These are phyloP conservation scores for Symbiodinium pilosum DNA, from an alignment of 73 alveolate genomes.

Conservation along the genomic window DNA sequence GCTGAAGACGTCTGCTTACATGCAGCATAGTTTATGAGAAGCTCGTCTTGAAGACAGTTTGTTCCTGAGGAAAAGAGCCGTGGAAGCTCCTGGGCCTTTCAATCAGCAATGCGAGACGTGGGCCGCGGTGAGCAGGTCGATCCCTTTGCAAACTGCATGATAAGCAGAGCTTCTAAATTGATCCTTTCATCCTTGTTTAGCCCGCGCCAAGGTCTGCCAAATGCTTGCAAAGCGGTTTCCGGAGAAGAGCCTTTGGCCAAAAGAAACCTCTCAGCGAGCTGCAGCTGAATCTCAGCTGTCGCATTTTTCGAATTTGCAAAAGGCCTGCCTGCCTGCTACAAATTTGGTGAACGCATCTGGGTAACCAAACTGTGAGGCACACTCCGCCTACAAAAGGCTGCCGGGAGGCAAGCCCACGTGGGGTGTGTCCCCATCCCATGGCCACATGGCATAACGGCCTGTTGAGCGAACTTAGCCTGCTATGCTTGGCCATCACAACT, in stretches of 20 bases:
- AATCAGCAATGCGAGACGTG: background rate
- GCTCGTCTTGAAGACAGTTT: background rate
- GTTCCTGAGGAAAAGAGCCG: background rate
- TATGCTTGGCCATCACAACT: too few species aligned
- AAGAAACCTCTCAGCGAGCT: background rate
- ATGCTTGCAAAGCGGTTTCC: background rate
- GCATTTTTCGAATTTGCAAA: slow-evolving; percentile 37
- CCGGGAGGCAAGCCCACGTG: slow-evolving; percentile 26
- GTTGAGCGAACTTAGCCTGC: too few species aligned
- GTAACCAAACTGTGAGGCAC: slow-evolving; percentile 58
- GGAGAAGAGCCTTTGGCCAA: background rate
- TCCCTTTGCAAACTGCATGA: too few species aligned
- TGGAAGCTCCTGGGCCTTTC: background rate
- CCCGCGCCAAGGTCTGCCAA: background rate
- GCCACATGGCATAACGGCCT: background rate
- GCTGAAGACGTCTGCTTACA: too few species aligned
- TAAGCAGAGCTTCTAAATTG: background rate
- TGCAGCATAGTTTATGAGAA: background rate
- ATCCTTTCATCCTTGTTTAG: background rate
- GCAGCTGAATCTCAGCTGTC: background rate
- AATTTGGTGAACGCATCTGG: too few species aligned
- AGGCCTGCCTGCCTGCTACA: background rate
- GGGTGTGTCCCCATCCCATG: background rate
- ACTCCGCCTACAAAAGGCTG: slow-evolving; percentile 55
- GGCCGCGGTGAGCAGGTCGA: slow-evolving; percentile 19